Conservation (phyloP, 768 basidiomycete species). For the Pisolithus microcarpus region DNA sequence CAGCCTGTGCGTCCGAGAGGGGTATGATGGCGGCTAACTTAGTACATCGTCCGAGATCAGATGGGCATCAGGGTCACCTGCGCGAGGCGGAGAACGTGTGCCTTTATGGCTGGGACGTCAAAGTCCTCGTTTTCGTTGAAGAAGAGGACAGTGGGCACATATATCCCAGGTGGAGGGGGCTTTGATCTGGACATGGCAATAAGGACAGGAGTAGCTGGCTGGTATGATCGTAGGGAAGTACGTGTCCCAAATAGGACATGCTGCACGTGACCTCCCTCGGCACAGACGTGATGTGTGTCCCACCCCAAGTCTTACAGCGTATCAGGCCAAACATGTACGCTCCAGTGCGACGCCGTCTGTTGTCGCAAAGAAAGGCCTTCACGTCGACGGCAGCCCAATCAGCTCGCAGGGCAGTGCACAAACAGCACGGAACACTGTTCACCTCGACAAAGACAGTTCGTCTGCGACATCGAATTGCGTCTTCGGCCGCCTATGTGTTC, state of each 20-base stretch:
- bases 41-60: constrained; percentile 9
- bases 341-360: constrained; percentile 32
- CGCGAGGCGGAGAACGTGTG: constrained; percentile 69
- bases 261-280: too few species aligned
- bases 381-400: constrained; percentile 16
- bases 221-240: too few species aligned
- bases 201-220: too few species aligned
- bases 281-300: too few species aligned
- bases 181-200: too few species aligned
- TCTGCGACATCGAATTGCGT: constrained; percentile 44
- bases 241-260: too few species aligned
- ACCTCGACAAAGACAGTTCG: constrained; percentile 33
- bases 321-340: constrained; percentile 32
- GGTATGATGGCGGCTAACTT: background rate
- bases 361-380: constrained; percentile 37
- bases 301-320: too few species aligned
- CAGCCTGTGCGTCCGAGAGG: constrained; percentile 39
- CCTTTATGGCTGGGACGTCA: constrained; percentile 56
- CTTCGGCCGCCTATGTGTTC: constrained; percentile 35
- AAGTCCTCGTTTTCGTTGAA: constrained; percentile 64
- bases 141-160: constrained; percentile 75
- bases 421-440: constrained; percentile 52
- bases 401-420: constrained; percentile 39
- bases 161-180: constrained; percentile 61
- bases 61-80: constrained; percentile 34